These are phyloP conservation scores for Aspergillus glaucus DNA, from an alignment of 2,329 filamentous ascomycete species.

Conservation along the genomic window DNA sequence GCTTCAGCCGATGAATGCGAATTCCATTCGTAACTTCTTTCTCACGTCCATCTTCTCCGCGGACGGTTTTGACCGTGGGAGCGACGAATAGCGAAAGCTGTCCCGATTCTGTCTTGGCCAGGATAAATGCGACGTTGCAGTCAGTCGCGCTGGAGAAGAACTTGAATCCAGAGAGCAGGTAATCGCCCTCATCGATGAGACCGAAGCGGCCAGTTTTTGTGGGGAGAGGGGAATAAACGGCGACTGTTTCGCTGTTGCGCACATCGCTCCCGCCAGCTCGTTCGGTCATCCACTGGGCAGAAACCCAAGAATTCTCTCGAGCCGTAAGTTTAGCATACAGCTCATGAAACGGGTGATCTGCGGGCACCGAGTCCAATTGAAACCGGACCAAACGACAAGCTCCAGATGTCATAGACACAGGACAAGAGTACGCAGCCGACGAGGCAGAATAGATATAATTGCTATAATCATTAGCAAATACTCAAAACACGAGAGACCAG, in stretches of 20 bases:
- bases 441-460: constrained; percentile 56
- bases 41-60: constrained; percentile 5
- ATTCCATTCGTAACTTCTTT: constrained; percentile 57
- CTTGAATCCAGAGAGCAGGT: constrained; percentile 59
- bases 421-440: constrained; percentile 57
- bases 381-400: constrained; percentile 29
- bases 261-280: constrained; percentile 31
- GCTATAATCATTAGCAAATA: constrained; percentile 5
- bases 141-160: constrained; percentile 66
- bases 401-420: constrained; percentile 54
- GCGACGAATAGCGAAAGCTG: constrained; percentile 59
- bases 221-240: constrained; percentile 19
- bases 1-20: constrained; percentile 61
- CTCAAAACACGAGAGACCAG: background rate
- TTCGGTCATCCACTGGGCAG: constrained; percentile 37
- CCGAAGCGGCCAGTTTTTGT: constrained; percentile 9
- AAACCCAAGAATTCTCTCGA: constrained; percentile 26
- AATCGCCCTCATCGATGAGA: constrained; percentile 22
- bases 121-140: constrained; percentile 56
- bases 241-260: constrained; percentile 28
- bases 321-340: constrained; percentile 13
- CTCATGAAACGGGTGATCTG: constrained; percentile 6
- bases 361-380: constrained; percentile 6
- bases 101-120: constrained; percentile 53
- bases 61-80: constrained; percentile 48